These are phyloP conservation scores for Eurotiales sp. DNA, from an alignment of 2,329 filamentous ascomycete genomes.

Conservation along the genomic window DNA sequence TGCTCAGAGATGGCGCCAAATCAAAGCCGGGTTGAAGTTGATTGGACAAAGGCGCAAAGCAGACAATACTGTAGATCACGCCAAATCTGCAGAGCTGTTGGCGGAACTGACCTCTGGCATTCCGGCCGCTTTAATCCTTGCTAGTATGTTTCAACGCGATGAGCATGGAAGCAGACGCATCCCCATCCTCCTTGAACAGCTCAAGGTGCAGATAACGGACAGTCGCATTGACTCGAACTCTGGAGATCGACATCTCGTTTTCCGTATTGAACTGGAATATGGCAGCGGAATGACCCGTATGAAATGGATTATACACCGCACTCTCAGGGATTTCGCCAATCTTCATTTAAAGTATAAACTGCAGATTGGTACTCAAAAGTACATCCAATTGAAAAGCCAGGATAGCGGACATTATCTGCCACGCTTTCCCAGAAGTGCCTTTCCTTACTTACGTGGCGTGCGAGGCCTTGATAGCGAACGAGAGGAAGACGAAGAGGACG, in stretches of 20 bases:
- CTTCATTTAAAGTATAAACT: constrained; percentile 92
- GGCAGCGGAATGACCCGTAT: constrained; percentile 92
- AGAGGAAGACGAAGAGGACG: constrained; percentile 60
- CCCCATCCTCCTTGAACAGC: constrained; percentile 88
- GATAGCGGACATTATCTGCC: constrained; percentile 75
- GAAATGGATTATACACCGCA: constrained; percentile 90
- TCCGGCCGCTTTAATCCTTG: constrained; percentile 87
- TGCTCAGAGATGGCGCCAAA: constrained; percentile 84
- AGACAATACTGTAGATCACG: constrained; percentile 80
- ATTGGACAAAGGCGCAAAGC: constrained; percentile 74
- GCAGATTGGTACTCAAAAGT: constrained; percentile 76
- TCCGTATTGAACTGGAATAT: constrained; percentile 91
- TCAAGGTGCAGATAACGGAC: constrained; percentile 83
- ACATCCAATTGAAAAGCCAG: constrained; percentile 66
- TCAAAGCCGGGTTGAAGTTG: constrained; percentile 85
- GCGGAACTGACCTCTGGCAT: constrained; percentile 90
- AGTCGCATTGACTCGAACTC: constrained; percentile 62
- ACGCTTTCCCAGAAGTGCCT: constrained; percentile 81
- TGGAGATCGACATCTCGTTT: constrained; percentile 71
- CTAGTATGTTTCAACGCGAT: constrained; percentile 96
- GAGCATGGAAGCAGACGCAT: constrained; percentile 95
- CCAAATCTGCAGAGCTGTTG: constrained; percentile 94
- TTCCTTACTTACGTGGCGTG: constrained; percentile 81
- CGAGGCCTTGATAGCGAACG: constrained; percentile 77
- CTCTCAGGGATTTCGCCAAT: constrained; percentile 84